Evolutionary conservation across 345 rosid genomes (phyloP), one percentile per base, ranked within the genome.

Genomic region (Citrus australasica): DNA sequence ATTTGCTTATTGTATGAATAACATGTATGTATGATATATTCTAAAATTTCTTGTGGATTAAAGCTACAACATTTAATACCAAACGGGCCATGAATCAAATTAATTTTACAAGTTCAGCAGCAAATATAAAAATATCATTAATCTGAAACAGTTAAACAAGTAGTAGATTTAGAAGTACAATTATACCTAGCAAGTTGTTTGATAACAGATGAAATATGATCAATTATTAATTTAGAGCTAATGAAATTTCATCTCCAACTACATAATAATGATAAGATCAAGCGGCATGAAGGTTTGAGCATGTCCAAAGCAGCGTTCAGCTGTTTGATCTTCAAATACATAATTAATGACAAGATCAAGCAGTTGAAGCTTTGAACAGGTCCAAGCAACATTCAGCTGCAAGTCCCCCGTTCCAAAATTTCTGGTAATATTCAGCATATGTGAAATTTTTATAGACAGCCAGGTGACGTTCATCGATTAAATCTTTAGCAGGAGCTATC

Each of bases 331-430:
- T 42, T 2, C 13, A 42, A 10, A 55, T 16, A 63, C n/a, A 30
- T 28, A 7, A 42, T 10, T 42, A 42, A 10, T 42, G 48, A 42
- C 3, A 3, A 25, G 27, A 53, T 79, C 42, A 82, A 51, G 58
- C 13, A 35, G 21, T 3, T 5, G 81, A 76, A 70, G 71, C 61
- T 81, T 88, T 91, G 88, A 92, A 91, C 74, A 76, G 67, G 71
- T 91, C 93, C 40, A 94, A 82, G 83, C 92, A 90, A 53, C 89
- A 81, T 11, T 86, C 88, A 28, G 83, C 85, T 6, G 76, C 67
- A 13, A 94, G 92, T 30, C 85, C 90, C 48, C 77, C 83, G 78
- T 83, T 84, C 94, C 93, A 91, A 80, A 91, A 92, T 69, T 84
- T 86, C 48, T 10, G 14, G 14, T 42, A 42, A 42, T 42, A 42